Base-by-base conservation (phyloP, 371 early-diverging fungal species). In the Syncephalastrum monosporum region DNA sequence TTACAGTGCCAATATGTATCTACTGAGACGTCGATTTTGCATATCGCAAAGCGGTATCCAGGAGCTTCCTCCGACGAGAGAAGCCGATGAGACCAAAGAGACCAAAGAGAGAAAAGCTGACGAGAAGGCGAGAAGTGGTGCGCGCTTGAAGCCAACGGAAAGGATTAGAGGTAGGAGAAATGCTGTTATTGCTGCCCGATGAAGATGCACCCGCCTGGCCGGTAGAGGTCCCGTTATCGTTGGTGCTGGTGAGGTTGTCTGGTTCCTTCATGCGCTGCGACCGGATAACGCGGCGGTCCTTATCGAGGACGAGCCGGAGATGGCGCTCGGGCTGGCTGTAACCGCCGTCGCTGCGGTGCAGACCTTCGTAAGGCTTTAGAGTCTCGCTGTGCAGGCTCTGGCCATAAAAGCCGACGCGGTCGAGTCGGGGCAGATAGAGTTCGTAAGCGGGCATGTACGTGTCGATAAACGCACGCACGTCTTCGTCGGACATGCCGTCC, bases 361-460 rank as follows among this genome's bases (percentile, higher is more conserved):
- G 43, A 14, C 74, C 77, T 55, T 77, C 74, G 50, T 77, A 77
- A 1, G 55, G n/a, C 21, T 69, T 56, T 3, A 64, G 44, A 0
- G n/a, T 10, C n/a, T 68, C 67, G 0, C 63, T 64, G 23, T 60
- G 27, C 2, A 59, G 13, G 2, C 64, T 61, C 21, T 63, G 55
- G 7, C 68, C 71, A 65, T 80, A 87, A 54, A 88, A 77, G 4
- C 83, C 83, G 45, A 79, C 72, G 12, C 64, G 53, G 43, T 74
- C 61, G 38, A 90, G 63, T 12, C 75, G 55, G 5, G 84, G 85
- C 48, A 90, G 62, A 56, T 89, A 90, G 47, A 94, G 70, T 53
- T 87, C 84, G 66, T 97, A 96, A 3, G 86, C 84, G 1, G 96
- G 96, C 91, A 96, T 90, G 63, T 92, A 97, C 38, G 92, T 80